Evolutionary conservation across 805 yeast species (phyloP).

Genomic region (Yarrowia divulgata): DNA sequence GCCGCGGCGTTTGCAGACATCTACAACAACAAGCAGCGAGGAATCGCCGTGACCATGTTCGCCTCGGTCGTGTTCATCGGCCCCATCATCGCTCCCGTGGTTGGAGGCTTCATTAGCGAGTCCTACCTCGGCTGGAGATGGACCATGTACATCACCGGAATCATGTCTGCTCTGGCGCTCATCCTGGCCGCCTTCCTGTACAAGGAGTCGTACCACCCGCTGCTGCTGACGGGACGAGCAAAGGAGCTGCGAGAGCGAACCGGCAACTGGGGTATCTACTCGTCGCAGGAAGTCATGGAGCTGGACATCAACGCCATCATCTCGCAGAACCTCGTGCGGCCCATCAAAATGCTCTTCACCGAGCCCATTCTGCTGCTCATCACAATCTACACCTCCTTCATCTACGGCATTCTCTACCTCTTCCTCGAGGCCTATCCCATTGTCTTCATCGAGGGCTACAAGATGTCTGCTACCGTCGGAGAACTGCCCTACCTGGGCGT

Average conservation of each 20-base stretch:
- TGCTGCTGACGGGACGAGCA: slow-evolving; percentile 68
- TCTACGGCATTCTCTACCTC: slow-evolving; percentile 78
- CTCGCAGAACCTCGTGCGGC: slow-evolving; percentile 69
- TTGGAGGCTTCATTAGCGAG: slow-evolving; percentile 70
- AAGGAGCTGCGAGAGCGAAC: slow-evolving; percentile 65
- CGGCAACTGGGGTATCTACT: slow-evolving; percentile 81
- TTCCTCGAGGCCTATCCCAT: slow-evolving; percentile 77
- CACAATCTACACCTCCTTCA: slow-evolving; percentile 74
- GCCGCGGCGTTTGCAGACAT: slow-evolving; percentile 89
- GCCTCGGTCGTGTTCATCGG: slow-evolving; percentile 77
- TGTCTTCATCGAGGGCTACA: slow-evolving; percentile 69
- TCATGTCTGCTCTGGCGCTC: slow-evolving; percentile 58
- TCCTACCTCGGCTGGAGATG: slow-evolving; percentile 82
- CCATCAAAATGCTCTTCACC: slow-evolving; percentile 65
- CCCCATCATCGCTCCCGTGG: slow-evolving; percentile 83
- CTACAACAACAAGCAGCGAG: slow-evolving; percentile 70
- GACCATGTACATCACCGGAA: slow-evolving; percentile 76
- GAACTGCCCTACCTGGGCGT: slow-evolving; percentile 82
- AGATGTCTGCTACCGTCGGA: slow-evolving; percentile 63
- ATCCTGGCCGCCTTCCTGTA: slow-evolving; percentile 54
- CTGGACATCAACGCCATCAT: slow-evolving; percentile 64
- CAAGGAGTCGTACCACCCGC: slow-evolving; percentile 75
- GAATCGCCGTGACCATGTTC: slow-evolving; percentile 75
- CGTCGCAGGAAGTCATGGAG: slow-evolving; percentile 71
- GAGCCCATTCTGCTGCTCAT: slow-evolving; percentile 76